Evolutionary conservation across 805 yeast genomes (phyloP).

Genomic region (Candida ipomoeae): DNA sequence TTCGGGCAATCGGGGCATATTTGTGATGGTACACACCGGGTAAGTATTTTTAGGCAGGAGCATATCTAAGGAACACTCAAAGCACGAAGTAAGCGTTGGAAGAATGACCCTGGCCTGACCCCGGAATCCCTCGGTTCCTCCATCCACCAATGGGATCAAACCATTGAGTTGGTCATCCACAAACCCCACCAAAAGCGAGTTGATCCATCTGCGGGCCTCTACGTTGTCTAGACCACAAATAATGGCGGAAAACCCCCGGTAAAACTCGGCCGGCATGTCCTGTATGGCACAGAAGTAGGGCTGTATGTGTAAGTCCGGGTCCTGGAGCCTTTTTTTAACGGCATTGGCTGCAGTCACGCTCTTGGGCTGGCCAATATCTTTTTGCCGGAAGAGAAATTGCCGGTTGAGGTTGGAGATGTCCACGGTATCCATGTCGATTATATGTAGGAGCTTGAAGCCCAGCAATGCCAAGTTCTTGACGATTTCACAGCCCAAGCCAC

Average conservation of each 20-base stretch:
- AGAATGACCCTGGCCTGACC: constrained; percentile 87
- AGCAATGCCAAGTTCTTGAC: constrained; percentile 64
- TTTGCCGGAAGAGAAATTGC: constrained; percentile 62
- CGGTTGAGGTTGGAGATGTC: constrained; percentile 74
- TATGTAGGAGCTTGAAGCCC: constrained; percentile 62
- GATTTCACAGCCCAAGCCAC: constrained; percentile 81
- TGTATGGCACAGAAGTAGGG: constrained; percentile 63
- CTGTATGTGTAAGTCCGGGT: constrained; percentile 36
- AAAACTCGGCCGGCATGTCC: constrained; percentile 56
- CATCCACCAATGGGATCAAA: constrained; percentile 64
- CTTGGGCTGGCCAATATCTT: constrained; percentile 63
- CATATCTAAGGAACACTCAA: constrained; percentile 84
- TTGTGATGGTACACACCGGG: constrained; percentile 92
- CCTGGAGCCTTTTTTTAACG: constrained; percentile 45
- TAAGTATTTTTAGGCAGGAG: constrained; percentile 61
- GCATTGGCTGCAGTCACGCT: constrained; percentile 62
- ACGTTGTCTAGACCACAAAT: constrained; percentile 88
- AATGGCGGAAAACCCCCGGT: constrained; percentile 63
- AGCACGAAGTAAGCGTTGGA: constrained; percentile 84
- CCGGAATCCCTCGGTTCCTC: constrained; percentile 92
- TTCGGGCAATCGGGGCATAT: constrained; percentile 90
- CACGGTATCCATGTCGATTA: constrained; percentile 81
- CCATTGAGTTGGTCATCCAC: constrained; percentile 44
- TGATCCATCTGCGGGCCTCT: constrained; percentile 89
- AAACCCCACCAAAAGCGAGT: constrained; percentile 58